Evolutionary conservation across 108 stramenopile species (phyloP).

Genomic region (Discostella stelligeroides): DNA sequence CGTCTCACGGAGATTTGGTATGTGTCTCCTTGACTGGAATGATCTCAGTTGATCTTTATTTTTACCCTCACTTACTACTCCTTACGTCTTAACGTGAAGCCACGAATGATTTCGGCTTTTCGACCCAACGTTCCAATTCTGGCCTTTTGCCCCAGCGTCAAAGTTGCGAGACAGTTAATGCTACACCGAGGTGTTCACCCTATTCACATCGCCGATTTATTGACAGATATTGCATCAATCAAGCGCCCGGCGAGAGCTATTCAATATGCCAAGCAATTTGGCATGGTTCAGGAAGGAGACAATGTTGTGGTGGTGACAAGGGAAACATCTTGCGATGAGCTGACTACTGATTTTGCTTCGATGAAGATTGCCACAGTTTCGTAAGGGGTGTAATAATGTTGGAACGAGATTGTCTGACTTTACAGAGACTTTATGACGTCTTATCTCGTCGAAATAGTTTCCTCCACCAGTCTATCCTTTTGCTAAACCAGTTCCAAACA

Average conservation of each 20-base stretch:
- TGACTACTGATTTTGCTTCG: conserved; percentile 49
- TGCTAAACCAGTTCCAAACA: conserved; percentile 3
- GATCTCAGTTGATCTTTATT: not conserved
- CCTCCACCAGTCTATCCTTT: conserved; percentile 1
- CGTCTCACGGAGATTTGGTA: conserved; percentile 66
- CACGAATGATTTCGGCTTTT: conserved; percentile 66
- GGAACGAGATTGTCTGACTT: not conserved
- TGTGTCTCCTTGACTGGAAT: conserved; percentile 4
- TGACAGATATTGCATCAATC: conserved; percentile 26
- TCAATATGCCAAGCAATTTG: conserved; percentile 66
- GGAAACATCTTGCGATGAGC: conserved; percentile 44
- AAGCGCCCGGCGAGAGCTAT: conserved; percentile 61
- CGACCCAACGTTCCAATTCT: conserved; percentile 81
- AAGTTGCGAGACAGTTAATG: conserved; percentile 80
- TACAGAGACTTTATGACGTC: not conserved
- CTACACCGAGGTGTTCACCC: conserved; percentile 85
- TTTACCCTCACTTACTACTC: not conserved
- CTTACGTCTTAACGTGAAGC: conserved; percentile 9
- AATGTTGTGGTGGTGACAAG: conserved; percentile 63
- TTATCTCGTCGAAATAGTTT: conserved; percentile 8
- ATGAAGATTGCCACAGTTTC: conserved; percentile 68
- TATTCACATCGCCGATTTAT: conserved; percentile 55
- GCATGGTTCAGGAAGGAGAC: conserved; percentile 70
- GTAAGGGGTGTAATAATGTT: conserved; percentile 9
- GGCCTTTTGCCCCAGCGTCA: conserved; percentile 74